phyloP scores from a whole-genome alignment of 139 green algal genomes.

The Yamagishiella unicocca region DNA sequence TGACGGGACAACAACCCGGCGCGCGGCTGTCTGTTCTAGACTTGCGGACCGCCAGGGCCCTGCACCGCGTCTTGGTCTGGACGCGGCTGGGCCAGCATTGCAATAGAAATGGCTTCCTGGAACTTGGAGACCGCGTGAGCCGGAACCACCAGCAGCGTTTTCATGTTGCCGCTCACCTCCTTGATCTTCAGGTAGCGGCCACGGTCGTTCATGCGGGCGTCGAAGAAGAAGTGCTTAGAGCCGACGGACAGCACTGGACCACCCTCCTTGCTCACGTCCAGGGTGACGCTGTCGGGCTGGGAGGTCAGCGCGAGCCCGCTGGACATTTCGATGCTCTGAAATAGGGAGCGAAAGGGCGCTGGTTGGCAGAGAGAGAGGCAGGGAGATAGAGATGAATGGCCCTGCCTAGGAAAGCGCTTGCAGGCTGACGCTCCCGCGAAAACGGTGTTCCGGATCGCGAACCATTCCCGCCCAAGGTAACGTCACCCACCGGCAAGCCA shows the following conservation, averaged over 20 bases:
- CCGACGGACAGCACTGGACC: conserved; percentile 56
- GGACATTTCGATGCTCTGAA: conserved; percentile 32
- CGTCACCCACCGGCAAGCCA: conserved; percentile 30
- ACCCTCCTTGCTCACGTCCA: conserved; percentile 52
- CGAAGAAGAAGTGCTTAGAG: conserved; percentile 63
- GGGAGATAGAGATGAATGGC: neutral
- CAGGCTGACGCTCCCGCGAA: no score
- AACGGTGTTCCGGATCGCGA: no score
- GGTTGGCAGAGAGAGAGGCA: neutral
- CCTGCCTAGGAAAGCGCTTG: no score
- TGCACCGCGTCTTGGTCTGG: conserved; percentile 13
- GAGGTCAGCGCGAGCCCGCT: conserved; percentile 38
- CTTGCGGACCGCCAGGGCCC: no score
- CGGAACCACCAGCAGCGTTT: conserved; percentile 57
- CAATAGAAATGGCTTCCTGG: conserved; percentile 52
- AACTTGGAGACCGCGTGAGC: conserved; percentile 47
- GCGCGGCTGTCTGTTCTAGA: no score
- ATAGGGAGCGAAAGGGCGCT: no score
- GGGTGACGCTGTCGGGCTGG: conserved; percentile 14
- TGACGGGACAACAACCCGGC: no score
- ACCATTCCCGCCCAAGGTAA: no score
- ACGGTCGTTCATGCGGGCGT: conserved; percentile 48
- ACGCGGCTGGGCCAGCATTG: conserved; percentile 31
- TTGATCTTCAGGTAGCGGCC: conserved; percentile 52
- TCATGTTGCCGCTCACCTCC: conserved; percentile 51